Evolutionary conservation across 257 asterid genomes (phyloP).

Genomic region (Misopates orontium): DNA sequence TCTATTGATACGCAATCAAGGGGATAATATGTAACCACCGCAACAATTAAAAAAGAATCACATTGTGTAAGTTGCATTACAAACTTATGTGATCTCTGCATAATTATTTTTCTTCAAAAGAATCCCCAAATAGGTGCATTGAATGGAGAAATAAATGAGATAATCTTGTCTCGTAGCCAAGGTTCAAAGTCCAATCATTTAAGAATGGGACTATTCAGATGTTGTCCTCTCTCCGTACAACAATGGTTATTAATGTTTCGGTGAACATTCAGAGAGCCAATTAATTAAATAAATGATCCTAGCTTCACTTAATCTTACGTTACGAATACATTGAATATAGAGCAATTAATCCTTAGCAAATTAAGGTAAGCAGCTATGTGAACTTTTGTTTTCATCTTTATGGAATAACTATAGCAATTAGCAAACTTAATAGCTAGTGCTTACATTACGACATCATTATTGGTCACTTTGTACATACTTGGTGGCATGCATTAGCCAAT

Average conservation of each 20-base stretch:
- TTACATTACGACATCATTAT: too few species aligned
- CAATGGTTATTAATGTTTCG: not conserved
- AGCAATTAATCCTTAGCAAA: not conserved
- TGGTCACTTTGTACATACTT: too few species aligned
- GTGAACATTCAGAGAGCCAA: not conserved
- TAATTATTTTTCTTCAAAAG: too few species aligned
- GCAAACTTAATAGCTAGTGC: not conserved
- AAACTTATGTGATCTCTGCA: too few species aligned
- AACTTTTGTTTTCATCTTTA: too few species aligned
- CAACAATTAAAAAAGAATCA: too few species aligned
- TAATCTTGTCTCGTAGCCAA: conserved; percentile 46
- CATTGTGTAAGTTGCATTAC: too few species aligned
- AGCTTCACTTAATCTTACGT: conserved; percentile 15
- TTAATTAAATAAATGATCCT: conserved; percentile 3
- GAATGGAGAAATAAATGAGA: conserved; percentile 25
- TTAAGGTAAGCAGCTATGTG: conserved; percentile 6
- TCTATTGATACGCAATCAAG: too few species aligned
- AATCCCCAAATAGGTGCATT: conserved; percentile 29
- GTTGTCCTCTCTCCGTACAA: conserved; percentile 56
- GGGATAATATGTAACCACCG: too few species aligned
- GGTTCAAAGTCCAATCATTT: conserved; percentile 41
- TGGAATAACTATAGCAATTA: not conserved
- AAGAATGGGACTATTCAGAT: conserved; percentile 25
- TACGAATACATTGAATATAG: conserved; percentile 25
- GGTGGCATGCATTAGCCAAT: too few species aligned